Evolutionary conservation across 768 basidiomycete species (phyloP), one percentile per base, ranked within the genome.

Genomic region (Panus rudis): DNA sequence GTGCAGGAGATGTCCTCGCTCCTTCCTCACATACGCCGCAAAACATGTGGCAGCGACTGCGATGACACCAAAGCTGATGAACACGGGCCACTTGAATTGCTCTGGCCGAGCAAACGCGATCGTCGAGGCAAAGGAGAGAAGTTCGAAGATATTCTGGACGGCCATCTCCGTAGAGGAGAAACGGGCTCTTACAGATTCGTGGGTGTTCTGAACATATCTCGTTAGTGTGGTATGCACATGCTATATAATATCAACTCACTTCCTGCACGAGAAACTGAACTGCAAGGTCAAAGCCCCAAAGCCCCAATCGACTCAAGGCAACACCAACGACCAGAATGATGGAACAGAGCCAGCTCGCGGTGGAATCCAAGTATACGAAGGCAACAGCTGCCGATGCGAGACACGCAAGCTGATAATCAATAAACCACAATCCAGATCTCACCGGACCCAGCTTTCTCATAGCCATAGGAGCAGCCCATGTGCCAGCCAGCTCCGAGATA

Each of bases 231-330:
- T n/a, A n/a, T n/a, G n/a, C n/a, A n/a, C n/a, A n/a, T n/a, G n/a
- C n/a, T n/a, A n/a, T n/a, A n/a, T n/a, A n/a, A n/a, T n/a, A n/a
- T n/a, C n/a, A 19, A 56, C 60, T 30, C 51, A 32, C 57, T 55
- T 59, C 41, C 46, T 62, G 61, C n/a, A 61, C 48, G 26, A 61
- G 52, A 6, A 53, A 42, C 40, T 62, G 61, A 3, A 49, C 55
- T 30, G 53, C 52, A 16, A 62, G 52, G 41, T 62, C 59, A 24
- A 61, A 62, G 8, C 59, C 59, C 61, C 61, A 61, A 12, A 62
- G 49, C 11, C 61, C 60, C 10, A 59, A 33, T 4, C 61, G 51
- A 38, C 59, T 61, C n/a, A 52, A 30, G 19, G 56, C 55, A 8
- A 56, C 53, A 16, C 48, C 53, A 11, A 37, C 56, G 12, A 59